Evolutionary conservation across 179 eudicot species (phyloP), one percentile per base, ranked within the genome.

Genomic region (Actinidia arguta): DNA sequence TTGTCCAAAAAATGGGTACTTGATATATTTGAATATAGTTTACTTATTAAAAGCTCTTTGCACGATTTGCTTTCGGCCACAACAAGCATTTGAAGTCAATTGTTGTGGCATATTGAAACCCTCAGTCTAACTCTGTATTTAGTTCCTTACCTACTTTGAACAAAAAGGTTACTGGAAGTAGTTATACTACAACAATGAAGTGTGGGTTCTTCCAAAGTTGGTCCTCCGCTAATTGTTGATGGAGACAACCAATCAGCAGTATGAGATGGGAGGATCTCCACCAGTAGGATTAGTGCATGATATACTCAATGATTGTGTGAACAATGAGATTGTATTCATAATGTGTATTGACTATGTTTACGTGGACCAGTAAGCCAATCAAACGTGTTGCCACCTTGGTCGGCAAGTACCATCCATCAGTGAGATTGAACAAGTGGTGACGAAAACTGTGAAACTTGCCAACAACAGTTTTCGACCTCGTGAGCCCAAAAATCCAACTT

Each of bases 31-130:
- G n/a, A n/a, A n/a, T n/a, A n/a, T n/a, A n/a, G n/a, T n/a, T n/a
- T n/a, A n/a, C n/a, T n/a, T n/a, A n/a, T 50, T 82, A 83, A 88
- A 98, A 96, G 99, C 99, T 88, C 87, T 96, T 82, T n/a, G 91
- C 98, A 44, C 97, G 97, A 51, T 96, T 95, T 87, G 96, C 98
- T 76, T 93, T 93, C 87, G 95, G 98, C 68, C 98, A 96, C 90
- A 96, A 90, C 79, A 93, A 88, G 89, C 95, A 96, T 87, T 93
- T 96, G 77, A 96, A 96, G 88, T 82, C 93, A 70, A 92, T 92
- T 78, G 98, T 98, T 89, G 97, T 94, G 58, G 89, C 97, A 78
- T 87, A 89, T 84, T 92, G 91, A 92, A 96, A 93, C 82, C 87
- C 95, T 77, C 99, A 95, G 86, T 84, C 95, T 58, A 89, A 85